A percentile compares a stretch with the other conserved stretches of the same genome.
Conservation (phyloP, 2,329 filamentous ascomycete genomes). For the Chaetomiaceae sp. region DNA sequence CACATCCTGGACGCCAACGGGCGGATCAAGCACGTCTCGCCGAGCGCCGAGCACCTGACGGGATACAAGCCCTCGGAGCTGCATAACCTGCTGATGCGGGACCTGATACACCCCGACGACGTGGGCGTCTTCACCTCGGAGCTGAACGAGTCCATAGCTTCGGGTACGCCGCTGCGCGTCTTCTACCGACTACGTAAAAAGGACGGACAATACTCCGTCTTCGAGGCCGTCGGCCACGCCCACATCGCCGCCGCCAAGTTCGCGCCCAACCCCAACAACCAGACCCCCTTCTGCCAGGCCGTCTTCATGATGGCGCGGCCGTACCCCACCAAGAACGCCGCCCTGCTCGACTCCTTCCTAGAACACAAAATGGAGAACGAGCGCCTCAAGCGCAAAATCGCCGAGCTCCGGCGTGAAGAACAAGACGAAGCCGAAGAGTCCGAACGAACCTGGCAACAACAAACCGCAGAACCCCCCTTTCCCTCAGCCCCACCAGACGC, state of each 20-base stretch:
- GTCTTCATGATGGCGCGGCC: constrained; percentile 92
- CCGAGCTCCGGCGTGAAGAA: constrained; percentile 80
- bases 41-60: constrained; percentile 68
- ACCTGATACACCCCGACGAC: constrained; percentile 84
- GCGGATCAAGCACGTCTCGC: constrained; percentile 79
- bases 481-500: background rate
- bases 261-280: constrained; percentile 58
- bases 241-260: constrained; percentile 72
- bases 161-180: constrained; percentile 72
- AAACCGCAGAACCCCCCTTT: constrained; percentile 49
- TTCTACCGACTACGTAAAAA: constrained; percentile 79
- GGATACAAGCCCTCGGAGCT: constrained; percentile 71
- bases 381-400: constrained; percentile 75
- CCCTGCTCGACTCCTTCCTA: constrained; percentile 83
- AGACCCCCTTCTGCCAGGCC: constrained; percentile 71
- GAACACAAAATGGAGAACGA: constrained; percentile 98
- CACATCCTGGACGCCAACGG: constrained; percentile 84
- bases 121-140: constrained; percentile 77
- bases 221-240: constrained; percentile 89
- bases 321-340: constrained; percentile 83
- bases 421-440: constrained; percentile 70
- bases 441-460: constrained; percentile 54
- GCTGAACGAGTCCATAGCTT: constrained; percentile 83
- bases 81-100: constrained; percentile 69
- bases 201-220: constrained; percentile 70